Base-by-base conservation (phyloP, 2,329 filamentous ascomycete species). In the Ophiostoma populinum region DNA sequence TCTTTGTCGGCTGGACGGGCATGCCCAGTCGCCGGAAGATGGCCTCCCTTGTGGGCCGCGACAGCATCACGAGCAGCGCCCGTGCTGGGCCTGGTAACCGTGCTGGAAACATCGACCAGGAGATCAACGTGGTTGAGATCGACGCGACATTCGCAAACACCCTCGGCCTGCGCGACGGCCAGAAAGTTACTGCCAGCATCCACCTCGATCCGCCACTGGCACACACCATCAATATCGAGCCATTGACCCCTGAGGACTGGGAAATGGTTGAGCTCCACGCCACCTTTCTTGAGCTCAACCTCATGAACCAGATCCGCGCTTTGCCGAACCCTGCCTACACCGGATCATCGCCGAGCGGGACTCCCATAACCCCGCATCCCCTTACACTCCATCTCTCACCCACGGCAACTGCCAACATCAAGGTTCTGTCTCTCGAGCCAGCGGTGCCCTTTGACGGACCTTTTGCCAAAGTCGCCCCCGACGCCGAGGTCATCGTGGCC, bases 181-280 rank as follows among this genome's bases (percentile, higher is more conserved):
- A 86, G 51, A 92, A 81, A 58, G 71, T 87, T 50, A 65, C 62
- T 44, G 62, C 61, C 31, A 65, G 59, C 24, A 65, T 98, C 43
- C 90, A 98, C 54, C 59, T 94, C 43, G 85, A 98, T 51, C 87
- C 87, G 32, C 85, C 86, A 2, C 60, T 90, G 43, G 83, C 85
- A 32, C 83, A 94, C 54, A 95, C 86, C 2, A 79, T 98, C 55
- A 85, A 94, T 51, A 95, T 98, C 47, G 92, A 98, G 53, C 90
- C 90, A 22, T 58, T 95, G 48, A 95, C 90, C 0, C 75, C 87
- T 2, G 83, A 92, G 39, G 90, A 98, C 52, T 98, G 90, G 90
- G 90, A 98, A 57, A 92, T 95, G 48, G 95, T 98, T 47, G 90
- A 98, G 55, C 63, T 98, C 2, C 90, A 98, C 59, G 90, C 90